Base-by-base conservation (phyloP, 768 basidiomycete genomes). In the Naganishia kalamii region DNA sequence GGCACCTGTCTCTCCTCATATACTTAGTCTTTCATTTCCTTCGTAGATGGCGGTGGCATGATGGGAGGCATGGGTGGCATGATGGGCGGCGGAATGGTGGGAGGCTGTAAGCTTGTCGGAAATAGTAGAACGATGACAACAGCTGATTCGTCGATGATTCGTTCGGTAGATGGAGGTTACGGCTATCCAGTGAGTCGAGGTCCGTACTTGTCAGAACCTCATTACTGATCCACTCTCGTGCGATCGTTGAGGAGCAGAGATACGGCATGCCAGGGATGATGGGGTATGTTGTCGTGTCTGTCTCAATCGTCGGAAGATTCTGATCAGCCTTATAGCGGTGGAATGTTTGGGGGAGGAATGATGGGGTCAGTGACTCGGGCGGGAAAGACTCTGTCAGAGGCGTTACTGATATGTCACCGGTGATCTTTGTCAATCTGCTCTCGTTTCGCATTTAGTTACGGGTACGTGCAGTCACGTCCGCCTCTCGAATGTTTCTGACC, bases 101-200 rank as follows among this genome's bases (percentile, higher is more conserved):
- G 37, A 40, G 37, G 37, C 37, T 40, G 37, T 40, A 40, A 40
- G 37, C 17, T 8, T 8, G 37, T 17, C 37, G 17, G 37, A n/a
- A n/a, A n/a, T n/a, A n/a, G n/a, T n/a, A n/a, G n/a, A n/a, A n/a
- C n/a, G n/a, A n/a, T n/a, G n/a, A n/a, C n/a, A n/a, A n/a, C n/a
- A n/a, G n/a, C n/a, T n/a, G n/a, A n/a, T n/a, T n/a, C n/a, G n/a
- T n/a, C n/a, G n/a, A n/a, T n/a, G n/a, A n/a, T 35, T 19, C 8
- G 17, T 41, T 21, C 17, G 35, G 35, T 25, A 57, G 54, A 57
- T 57, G 54, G 54, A 19, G 54, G 54, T 37, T 57, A 57, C 21
- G 54, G 54, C 12, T 57, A 37, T 35, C 54, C 54, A 37, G 54
- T 57, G 2, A 35, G 54, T 52, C 51, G 21, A 17, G 10, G 7